Percentiles rank a stretch among this genome's conserved stretches.
Conservation (phyloP, 345 rosid species). For the Acer saccharum region DNA sequence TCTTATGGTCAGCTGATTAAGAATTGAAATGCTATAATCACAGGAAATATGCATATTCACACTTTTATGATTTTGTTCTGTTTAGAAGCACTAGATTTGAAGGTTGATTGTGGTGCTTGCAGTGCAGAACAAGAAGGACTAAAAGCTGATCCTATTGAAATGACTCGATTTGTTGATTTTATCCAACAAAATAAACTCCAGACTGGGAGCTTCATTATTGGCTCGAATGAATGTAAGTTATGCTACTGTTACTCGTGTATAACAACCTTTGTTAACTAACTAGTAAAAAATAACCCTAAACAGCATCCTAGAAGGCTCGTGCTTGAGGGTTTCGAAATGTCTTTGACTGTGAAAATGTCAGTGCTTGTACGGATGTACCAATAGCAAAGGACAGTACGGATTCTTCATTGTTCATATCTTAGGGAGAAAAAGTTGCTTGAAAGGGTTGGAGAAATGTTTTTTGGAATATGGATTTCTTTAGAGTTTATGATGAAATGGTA, state of each 20-base stretch:
- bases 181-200: slow-evolving; percentile 67
- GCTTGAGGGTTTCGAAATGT: neutral
- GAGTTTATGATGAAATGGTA: neutral
- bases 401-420: neutral
- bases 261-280: neutral
- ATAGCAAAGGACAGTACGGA: neutral
- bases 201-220: slow-evolving; percentile 66
- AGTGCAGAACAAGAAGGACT: slow-evolving; percentile 81
- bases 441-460: neutral
- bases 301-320: neutral
- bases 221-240: slow-evolving; percentile 68
- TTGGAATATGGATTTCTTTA: neutral
- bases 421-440: neutral
- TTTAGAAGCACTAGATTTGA: slow-evolving; percentile 17
- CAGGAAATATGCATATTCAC: neutral
- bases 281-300: neutral
- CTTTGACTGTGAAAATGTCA: neutral
- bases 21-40: neutral
- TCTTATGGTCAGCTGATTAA: neutral
- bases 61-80: neutral
- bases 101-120: slow-evolving; percentile 25
- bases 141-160: slow-evolving; percentile 54
- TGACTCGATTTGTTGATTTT: slow-evolving; percentile 63
- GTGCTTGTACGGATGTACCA: neutral
- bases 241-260: slow-evolving; percentile 4